Conservation (phyloP, 192 early-diverging fungal genomes). For the Rhizoclosmatium globosum region DNA sequence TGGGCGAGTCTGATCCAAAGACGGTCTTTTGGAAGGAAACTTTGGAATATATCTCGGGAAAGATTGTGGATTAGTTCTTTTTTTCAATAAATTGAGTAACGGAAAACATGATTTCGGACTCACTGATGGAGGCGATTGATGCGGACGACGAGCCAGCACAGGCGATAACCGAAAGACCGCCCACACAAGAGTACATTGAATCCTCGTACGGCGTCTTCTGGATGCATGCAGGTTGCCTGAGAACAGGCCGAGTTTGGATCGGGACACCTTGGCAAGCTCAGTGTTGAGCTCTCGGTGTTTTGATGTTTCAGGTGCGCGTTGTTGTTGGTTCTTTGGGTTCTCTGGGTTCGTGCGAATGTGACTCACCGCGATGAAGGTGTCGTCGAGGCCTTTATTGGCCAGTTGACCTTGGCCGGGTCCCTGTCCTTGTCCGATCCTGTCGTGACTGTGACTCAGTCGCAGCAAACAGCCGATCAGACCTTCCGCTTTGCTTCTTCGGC, state of each 20-base stretch:
- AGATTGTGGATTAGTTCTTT: too few species aligned
- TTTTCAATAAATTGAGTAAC: too few species aligned
- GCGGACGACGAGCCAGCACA: too few species aligned
- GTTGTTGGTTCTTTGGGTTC: neutral
- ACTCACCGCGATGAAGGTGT: conserved; percentile 7
- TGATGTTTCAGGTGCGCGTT: conserved; percentile 3
- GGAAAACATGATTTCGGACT: too few species aligned
- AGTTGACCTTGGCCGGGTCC: neutral
- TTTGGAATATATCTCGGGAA: too few species aligned
- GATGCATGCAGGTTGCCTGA: neutral
- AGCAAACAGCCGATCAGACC: neutral
- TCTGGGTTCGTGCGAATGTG: neutral
- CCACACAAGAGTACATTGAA: neutral
- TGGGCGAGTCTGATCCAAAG: too few species aligned
- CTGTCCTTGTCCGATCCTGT: neutral
- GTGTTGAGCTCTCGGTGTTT: neutral
- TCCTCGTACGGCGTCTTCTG: conserved; percentile 9
- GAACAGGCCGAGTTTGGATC: neutral
- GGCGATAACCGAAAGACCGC: neutral
- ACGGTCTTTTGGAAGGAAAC: too few species aligned
- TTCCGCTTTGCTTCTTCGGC: neutral
- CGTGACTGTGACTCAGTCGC: neutral
- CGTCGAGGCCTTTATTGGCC: conserved; percentile 8
- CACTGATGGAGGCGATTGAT: too few species aligned
- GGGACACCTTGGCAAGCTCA: neutral